Evolutionary conservation across 805 yeast genomes (phyloP), one percentile per base, ranked within the genome.

Genomic region (Yarrowia porcina): DNA sequence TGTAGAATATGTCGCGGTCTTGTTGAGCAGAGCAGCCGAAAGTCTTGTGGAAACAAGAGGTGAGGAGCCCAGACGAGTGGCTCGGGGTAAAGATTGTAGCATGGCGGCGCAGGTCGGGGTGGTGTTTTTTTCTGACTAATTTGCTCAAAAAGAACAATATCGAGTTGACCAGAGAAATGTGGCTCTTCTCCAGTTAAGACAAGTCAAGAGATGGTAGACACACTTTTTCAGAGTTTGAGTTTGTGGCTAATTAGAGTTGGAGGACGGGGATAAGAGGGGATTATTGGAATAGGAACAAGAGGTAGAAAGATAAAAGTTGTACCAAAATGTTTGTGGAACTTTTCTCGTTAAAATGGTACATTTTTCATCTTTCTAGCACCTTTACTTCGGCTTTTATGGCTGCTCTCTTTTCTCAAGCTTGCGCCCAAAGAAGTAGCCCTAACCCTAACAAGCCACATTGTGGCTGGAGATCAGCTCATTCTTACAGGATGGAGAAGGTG

Each of bases 121-220:
- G n/a, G n/a, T n/a, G n/a, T n/a, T n/a, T n/a, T n/a, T 44, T 45
- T 45, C 57, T 49, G 57, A 49, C 57, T 49, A 49, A 33, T 49
- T 49, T 49, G 57, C 57, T 49, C 57, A 33, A 11, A 4, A 9
- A 30, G 39, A 44, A 13, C 35, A 36, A 8, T 25, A 30, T 45
- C 17, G 50, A 18, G 20, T 11, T 12, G 41, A n/a, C 18, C 13
- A 13, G 54, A 30, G n/a, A 32, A 47, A 35, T 49, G 57, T 49
- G 57, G 57, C 41, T 33, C 41, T 49, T 20, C 21, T 8, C 18
- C 56, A 28, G 39, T 32, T 20, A 32, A 32, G 32, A 23, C 41
- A 32, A 21, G 54, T 17, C n/a, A 9, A 47, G 20, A 13, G 54
- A 11, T 41, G 25, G 21, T 45, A 28, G 36, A 17, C 18, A n/a